Percentiles rank a stretch among this genome's conserved stretches.
These are phyloP conservation scores for Amesomyces nigricolor DNA, from an alignment of 2,329 filamentous ascomycete genomes.

Conservation along the genomic window DNA sequence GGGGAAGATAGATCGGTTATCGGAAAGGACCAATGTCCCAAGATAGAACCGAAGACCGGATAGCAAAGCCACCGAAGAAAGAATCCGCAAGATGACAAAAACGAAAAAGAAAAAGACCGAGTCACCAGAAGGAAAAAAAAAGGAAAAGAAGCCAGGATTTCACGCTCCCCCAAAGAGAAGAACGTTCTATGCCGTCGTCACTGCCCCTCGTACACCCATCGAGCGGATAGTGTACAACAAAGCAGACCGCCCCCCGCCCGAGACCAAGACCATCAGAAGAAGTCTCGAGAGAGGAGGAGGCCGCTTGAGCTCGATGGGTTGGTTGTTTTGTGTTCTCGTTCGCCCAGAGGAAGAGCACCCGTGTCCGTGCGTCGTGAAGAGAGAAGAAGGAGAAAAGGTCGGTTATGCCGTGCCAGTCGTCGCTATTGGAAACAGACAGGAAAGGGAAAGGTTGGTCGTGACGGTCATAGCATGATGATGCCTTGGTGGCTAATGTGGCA, in stretches of 20 bases:
- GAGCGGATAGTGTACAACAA: slow-evolving; percentile 30
- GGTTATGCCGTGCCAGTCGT: slow-evolving; percentile 25
- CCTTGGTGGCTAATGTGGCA: slow-evolving; percentile 28
- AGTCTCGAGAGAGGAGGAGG: slow-evolving; percentile 4
- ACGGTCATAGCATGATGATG: slow-evolving; percentile 26
- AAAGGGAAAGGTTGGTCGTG: slow-evolving; percentile 23
- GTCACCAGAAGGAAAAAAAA: background rate
- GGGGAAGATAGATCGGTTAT: background rate
- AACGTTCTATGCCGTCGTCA: slow-evolving; percentile 22
- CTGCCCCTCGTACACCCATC: slow-evolving; percentile 17
- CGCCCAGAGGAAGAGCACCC: slow-evolving; percentile 13
- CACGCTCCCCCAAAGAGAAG: background rate
- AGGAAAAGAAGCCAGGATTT: background rate
- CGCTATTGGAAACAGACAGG: slow-evolving; percentile 25
- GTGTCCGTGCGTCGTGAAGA: slow-evolving; percentile 20
- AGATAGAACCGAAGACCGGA: background rate
- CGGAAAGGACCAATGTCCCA: slow-evolving; percentile 9
- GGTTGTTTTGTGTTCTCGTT: slow-evolving; percentile 11
- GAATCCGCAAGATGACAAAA: background rate
- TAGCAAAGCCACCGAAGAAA: background rate
- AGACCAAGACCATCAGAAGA: slow-evolving; percentile 14
- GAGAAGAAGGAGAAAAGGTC: slow-evolving; percentile 1
- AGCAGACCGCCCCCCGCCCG: slow-evolving; percentile 16
- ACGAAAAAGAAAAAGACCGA: background rate
- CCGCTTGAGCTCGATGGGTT: slow-evolving; percentile 22